Evolutionary conservation across 2,329 filamentous ascomycete species (phyloP).

Genomic region (Ophiosphaerella narmari): DNA sequence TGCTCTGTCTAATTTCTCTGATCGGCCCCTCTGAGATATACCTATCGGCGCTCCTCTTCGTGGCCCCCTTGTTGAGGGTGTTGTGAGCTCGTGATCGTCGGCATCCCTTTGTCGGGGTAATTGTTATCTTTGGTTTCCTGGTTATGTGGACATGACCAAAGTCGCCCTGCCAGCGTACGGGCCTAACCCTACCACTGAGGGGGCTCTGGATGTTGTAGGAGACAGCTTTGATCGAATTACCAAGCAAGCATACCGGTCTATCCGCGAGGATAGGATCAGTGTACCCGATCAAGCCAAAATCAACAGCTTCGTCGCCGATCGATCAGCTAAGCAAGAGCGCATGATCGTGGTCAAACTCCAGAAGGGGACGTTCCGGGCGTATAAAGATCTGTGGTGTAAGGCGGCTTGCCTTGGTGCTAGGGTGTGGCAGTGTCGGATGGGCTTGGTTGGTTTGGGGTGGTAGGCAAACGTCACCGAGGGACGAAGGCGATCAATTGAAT

Average conservation of each 20-base stretch:
- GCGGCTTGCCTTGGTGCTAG: background rate
- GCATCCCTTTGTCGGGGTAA: no score
- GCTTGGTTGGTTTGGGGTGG: no score
- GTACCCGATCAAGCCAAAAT: conserved; percentile 15
- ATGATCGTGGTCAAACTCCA: conserved; percentile 13
- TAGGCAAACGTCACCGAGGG: no score
- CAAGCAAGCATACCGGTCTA: background rate
- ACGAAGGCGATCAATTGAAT: no score
- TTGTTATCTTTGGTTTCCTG: no score
- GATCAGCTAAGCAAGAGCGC: conserved; percentile 1
- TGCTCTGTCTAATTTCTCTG: no score
- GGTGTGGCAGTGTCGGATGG: no score
- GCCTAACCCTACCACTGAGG: conserved; percentile 3
- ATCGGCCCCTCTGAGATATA: no score
- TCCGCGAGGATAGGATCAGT: conserved; percentile 12
- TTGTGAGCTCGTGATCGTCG: no score
- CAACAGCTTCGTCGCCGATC: conserved; percentile 13
- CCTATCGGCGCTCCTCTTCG: no score
- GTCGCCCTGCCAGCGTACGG: conserved; percentile 7
- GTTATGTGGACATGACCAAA: background rate
- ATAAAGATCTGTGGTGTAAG: conserved; percentile 14
- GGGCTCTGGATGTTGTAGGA: background rate
- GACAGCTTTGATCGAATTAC: conserved; percentile 1
- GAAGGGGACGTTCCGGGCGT: conserved; percentile 11
- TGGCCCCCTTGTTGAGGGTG: no score